Conservation (phyloP, 768 basidiomycete species). For the Leccinum fibrillosum region DNA sequence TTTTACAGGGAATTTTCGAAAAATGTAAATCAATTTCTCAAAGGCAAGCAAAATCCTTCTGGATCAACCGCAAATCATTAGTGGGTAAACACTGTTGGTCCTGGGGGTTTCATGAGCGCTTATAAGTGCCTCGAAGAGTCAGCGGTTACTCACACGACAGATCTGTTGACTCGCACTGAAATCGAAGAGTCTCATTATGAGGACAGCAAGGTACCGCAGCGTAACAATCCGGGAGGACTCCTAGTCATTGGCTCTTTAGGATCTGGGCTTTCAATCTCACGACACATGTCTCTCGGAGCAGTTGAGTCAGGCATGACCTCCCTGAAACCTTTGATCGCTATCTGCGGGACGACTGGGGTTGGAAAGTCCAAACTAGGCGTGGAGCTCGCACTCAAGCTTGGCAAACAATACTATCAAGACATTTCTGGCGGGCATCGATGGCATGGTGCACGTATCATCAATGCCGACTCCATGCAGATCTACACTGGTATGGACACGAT, state of each 20-base stretch:
- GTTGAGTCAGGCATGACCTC: constrained; percentile 24
- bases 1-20: background rate
- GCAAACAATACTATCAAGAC: constrained; percentile 27
- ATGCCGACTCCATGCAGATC: constrained; percentile 97
- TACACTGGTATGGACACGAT: constrained; percentile 89
- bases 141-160: too few species aligned
- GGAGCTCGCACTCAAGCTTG: constrained; percentile 69
- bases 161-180: background rate
- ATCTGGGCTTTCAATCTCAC: background rate
- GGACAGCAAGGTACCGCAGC: background rate
- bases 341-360: constrained; percentile 93
- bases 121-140: background rate
- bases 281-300: background rate
- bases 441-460: constrained; percentile 75
- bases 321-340: constrained; percentile 67
- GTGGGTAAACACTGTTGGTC: background rate
- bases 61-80: background rate
- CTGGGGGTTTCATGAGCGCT: background rate
- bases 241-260: background rate
- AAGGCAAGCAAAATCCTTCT: background rate
- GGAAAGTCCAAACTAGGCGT: constrained; percentile 94
- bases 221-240: background rate
- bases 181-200: background rate
- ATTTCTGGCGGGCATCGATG: constrained; percentile 35
- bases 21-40: too few species aligned